A percentile compares a stretch with the other conserved stretches of the same genome.
phyloP scores from a whole-genome alignment of 345 rosid genomes.

The Hirschfeldia incana region DNA sequence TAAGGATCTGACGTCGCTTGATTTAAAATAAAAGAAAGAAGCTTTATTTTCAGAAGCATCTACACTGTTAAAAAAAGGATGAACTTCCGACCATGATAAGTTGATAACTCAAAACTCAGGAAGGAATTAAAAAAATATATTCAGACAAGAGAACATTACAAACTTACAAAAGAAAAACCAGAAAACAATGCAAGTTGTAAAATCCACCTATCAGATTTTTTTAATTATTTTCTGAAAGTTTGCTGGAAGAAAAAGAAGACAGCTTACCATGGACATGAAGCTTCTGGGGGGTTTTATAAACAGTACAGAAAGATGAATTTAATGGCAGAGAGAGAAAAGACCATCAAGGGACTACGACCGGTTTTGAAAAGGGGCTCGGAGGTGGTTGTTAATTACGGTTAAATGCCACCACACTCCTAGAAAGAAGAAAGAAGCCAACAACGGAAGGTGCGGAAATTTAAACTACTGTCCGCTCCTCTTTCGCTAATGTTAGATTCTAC shows the following conservation, averaged over 20 bases:
- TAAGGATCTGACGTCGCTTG: conserved; percentile 3
- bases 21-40: conserved; percentile 12
- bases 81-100: not conserved
- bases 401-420: conserved; percentile 19
- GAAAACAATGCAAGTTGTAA: conserved; percentile 13
- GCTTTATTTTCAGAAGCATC: conserved; percentile 3
- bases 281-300: conserved; percentile 20
- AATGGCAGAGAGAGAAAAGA: conserved; percentile 32
- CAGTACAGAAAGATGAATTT: conserved; percentile 15
- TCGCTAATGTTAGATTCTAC: conserved; percentile 8
- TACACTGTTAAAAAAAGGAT: not conserved
- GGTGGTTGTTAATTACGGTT: conserved; percentile 36
- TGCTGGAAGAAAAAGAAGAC: conserved; percentile 23
- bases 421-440: conserved; percentile 15
- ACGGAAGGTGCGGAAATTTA: conserved; percentile 29
- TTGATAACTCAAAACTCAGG: conserved; percentile 22
- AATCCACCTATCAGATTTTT: not conserved
- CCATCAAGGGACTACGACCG: conserved; percentile 7
- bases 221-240: not conserved
- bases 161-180: not conserved
- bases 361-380: conserved; percentile 15
- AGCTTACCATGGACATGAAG: conserved; percentile 26
- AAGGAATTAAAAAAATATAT: not conserved
- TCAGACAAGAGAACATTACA: conserved; percentile 25
- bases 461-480: conserved; percentile 38